phyloP scores from a whole-genome alignment of 176 grass and related monocot genomes.

The Eragrostis curvula region DNA sequence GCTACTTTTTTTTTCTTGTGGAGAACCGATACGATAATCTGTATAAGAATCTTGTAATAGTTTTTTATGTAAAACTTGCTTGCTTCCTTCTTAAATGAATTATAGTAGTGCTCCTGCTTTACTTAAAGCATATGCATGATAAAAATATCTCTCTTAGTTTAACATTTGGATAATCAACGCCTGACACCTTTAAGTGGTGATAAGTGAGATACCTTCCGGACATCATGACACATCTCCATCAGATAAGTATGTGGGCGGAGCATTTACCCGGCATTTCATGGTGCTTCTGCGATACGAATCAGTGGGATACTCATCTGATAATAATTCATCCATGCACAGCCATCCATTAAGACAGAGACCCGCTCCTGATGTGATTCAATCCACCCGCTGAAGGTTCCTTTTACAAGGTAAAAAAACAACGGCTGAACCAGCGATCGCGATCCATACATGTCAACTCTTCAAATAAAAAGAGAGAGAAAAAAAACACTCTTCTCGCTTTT shows the following conservation, averaged over 20 bases:
- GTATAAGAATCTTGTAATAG: no score
- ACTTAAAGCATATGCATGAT: not conserved
- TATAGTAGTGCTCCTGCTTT: not conserved
- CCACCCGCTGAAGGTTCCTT: not conserved
- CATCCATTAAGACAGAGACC: conserved; percentile 40
- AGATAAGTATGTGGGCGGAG: not conserved
- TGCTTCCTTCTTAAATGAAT: not conserved
- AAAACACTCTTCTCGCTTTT: no score
- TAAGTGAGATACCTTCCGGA: not conserved
- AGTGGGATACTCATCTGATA: not conserved
- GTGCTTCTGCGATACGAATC: conserved; percentile 19
- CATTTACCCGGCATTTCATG: conserved; percentile 34
- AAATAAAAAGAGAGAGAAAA: no score
- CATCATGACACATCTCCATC: not conserved
- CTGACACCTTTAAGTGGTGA: not conserved
- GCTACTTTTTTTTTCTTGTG: no score
- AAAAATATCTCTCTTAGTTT: not conserved
- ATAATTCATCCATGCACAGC: not conserved
- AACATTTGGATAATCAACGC: not conserved
- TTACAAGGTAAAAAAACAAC: not conserved
- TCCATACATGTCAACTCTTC: conserved; percentile 33
- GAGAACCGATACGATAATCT: no score
- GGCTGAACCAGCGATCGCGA: not conserved
- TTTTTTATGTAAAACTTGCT: not conserved
- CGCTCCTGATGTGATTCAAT: not conserved